Evolutionary conservation across 441 rosid species (phyloP), one percentile per base, ranked within the genome.

Genomic region (Biscutella laevigata): DNA sequence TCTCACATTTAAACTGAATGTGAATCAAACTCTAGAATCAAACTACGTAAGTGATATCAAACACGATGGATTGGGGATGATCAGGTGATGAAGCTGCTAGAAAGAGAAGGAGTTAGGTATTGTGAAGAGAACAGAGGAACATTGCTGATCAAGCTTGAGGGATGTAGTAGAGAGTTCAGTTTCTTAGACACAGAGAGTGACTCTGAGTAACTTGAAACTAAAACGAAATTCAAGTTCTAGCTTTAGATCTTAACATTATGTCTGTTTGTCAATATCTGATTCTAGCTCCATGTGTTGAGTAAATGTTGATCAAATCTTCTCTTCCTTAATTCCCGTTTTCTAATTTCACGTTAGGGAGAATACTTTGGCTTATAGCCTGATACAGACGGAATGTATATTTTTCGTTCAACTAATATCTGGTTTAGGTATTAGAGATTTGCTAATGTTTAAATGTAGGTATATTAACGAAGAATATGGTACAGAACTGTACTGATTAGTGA

Each of bases 81-180:
- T 60, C 78, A 90, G 97, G 84, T 84, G 35, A 36, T 72, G 21
- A 62, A 67, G 40, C 82, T 86, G 60, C 43, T 78, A 38, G 79
- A 77, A 61, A 62, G 71, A 48, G 98, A 84, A 76, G 73, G 77
- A 17, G 62, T 90, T 25, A 43, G 52, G 30, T 84, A 79, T 72
- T 72, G 54, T 8, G 88, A 86, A 72, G 92, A 90, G 73, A 90
- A 90, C 75, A 73, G 40, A 29, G 97, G 95, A 37, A 78, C 83
- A 10, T 19, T 90, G 47, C 64, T 90, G 36, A 68, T 90, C 58
- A 81, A 79, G 72, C 60, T 84, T 54, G 80, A 69, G 3, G 86
- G 81, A 8, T 43, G 47, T 65, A 73, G 77, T 53, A 78, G 74
- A 60, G 83, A 84, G 67, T 87, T 72, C 59, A 74, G 71, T 77